Conservation (phyloP, 2,329 filamentous ascomycete species). For the Penicillium sp. region DNA sequence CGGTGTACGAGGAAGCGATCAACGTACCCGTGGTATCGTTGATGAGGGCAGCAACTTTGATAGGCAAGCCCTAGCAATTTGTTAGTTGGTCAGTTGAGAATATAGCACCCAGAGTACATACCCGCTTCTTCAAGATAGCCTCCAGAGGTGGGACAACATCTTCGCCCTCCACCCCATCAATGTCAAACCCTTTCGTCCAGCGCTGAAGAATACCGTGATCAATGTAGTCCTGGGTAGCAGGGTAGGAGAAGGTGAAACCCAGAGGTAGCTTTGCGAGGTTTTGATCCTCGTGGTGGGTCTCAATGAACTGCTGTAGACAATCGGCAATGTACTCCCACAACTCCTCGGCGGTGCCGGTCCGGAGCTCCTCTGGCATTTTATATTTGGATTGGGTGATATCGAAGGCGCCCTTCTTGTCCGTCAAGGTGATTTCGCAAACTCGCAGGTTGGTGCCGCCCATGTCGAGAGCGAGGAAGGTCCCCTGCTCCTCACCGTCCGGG, state of each 20-base stretch:
- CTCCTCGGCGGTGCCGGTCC: slow-evolving; percentile 74
- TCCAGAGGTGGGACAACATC: slow-evolving; percentile 89
- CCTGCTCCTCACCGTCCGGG: slow-evolving; percentile 79
- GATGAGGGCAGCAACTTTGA: slow-evolving; percentile 87
- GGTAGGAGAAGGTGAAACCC: slow-evolving; percentile 95
- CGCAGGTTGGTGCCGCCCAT: slow-evolving; percentile 96
- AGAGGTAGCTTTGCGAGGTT: slow-evolving; percentile 62
- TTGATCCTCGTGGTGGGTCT: slow-evolving; percentile 68
- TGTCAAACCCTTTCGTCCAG: slow-evolving; percentile 98
- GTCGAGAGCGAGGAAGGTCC: slow-evolving; percentile 82
- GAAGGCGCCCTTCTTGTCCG: slow-evolving; percentile 81
- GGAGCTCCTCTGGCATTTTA: slow-evolving; percentile 86
- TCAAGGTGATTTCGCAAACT: slow-evolving; percentile 86
- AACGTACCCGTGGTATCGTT: slow-evolving; percentile 97
- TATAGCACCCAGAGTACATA: slow-evolving; percentile 33
- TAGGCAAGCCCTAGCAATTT: slow-evolving; percentile 64
- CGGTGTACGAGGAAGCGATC: slow-evolving; percentile 96
- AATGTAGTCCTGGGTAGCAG: slow-evolving; percentile 86
- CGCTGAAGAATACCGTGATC: slow-evolving; percentile 87
- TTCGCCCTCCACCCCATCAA: slow-evolving; percentile 80
- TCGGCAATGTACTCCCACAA: slow-evolving; percentile 94
- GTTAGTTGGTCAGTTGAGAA: slow-evolving; percentile 12
- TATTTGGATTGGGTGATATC: slow-evolving; percentile 96
- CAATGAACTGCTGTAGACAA: slow-evolving; percentile 83
- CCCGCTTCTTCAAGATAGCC: slow-evolving; percentile 63